Conservation (phyloP, 805 yeast species). For the Myxozyma kluyveri region DNA sequence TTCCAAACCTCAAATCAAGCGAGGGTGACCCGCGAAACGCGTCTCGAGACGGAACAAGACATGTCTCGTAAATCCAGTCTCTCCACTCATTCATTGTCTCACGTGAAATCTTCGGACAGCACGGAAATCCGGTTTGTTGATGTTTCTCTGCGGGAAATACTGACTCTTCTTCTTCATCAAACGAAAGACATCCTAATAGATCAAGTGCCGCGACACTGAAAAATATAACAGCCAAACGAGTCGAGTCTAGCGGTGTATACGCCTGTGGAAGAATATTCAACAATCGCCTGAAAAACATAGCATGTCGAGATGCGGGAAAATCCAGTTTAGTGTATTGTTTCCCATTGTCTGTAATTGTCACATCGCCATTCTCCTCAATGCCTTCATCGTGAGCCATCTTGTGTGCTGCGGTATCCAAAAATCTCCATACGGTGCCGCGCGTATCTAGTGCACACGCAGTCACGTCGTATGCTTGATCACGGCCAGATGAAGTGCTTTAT, state of each 20-base stretch:
- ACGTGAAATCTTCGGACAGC: conserved; percentile 35
- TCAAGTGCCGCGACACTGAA: conserved; percentile 65
- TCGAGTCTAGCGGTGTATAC: conserved; percentile 64
- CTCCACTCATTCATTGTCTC: conserved; percentile 39
- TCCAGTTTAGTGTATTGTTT: too few relatives aligned
- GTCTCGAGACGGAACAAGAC: conserved; percentile 32
- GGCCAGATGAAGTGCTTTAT: too few relatives aligned
- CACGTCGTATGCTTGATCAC: too few relatives aligned
- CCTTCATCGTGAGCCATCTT: too few relatives aligned
- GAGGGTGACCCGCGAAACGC: conserved; percentile 60
- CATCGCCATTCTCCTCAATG: neutral
- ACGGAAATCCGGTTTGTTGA: neutral
- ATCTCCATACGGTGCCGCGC: too few relatives aligned
- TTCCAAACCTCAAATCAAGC: conserved; percentile 26
- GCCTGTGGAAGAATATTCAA: conserved; percentile 53
- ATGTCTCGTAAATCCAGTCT: conserved; percentile 44
- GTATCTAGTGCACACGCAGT: too few relatives aligned
- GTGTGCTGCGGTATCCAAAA: too few relatives aligned
- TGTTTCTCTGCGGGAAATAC: neutral
- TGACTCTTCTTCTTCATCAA: neutral
- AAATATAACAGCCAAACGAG: conserved; percentile 65
- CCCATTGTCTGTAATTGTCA: neutral
- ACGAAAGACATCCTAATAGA: conserved; percentile 38
- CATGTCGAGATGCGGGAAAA: conserved; percentile 15
- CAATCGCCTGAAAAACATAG: conserved; percentile 49